phyloP scores from a whole-genome alignment of 495 filamentous ascomycete species.

The Hyaloscypha variabilis region DNA sequence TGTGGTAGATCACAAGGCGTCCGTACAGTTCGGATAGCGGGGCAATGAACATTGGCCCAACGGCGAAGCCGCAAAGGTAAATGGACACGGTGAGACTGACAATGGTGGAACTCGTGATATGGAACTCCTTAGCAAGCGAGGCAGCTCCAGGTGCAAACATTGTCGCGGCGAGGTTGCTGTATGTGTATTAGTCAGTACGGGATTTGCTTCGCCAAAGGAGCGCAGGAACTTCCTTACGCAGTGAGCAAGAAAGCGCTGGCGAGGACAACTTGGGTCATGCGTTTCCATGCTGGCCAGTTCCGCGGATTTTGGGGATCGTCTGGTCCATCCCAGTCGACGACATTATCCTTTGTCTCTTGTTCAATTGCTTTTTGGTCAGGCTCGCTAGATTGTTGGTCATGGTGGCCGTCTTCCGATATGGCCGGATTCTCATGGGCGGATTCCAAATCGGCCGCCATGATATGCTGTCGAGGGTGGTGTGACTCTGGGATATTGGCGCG shows the following conservation, averaged over 20 bases:
- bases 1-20: slow-evolving; percentile 53
- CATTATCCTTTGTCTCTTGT: slow-evolving; percentile 31
- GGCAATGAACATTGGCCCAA: slow-evolving; percentile 47
- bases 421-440: slow-evolving; percentile 15
- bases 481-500: slow-evolving; percentile 7
- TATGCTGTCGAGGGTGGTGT: slow-evolving; percentile 16
- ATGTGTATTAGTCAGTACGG: slow-evolving; percentile 12
- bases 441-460: slow-evolving; percentile 20
- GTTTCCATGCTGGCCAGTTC: slow-evolving; percentile 58
- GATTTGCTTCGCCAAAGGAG: slow-evolving; percentile 16
- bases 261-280: slow-evolving; percentile 59
- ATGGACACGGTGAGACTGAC: slow-evolving; percentile 59
- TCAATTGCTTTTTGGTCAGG: slow-evolving; percentile 20
- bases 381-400: slow-evolving; percentile 17
- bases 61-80: slow-evolving; percentile 56
- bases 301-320: slow-evolving; percentile 57
- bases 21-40: slow-evolving; percentile 60
- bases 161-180: slow-evolving; percentile 38
- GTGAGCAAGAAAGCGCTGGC: slow-evolving; percentile 61
- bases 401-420: slow-evolving; percentile 20
- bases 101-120: slow-evolving; percentile 48
- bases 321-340: slow-evolving; percentile 32
- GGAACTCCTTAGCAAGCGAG: slow-evolving; percentile 49
- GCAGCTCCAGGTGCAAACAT: slow-evolving; percentile 46
- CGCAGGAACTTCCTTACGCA: slow-evolving; percentile 26